Conservation (phyloP, 2,329 filamentous ascomycete genomes). For the Curvularia spicifera region DNA sequence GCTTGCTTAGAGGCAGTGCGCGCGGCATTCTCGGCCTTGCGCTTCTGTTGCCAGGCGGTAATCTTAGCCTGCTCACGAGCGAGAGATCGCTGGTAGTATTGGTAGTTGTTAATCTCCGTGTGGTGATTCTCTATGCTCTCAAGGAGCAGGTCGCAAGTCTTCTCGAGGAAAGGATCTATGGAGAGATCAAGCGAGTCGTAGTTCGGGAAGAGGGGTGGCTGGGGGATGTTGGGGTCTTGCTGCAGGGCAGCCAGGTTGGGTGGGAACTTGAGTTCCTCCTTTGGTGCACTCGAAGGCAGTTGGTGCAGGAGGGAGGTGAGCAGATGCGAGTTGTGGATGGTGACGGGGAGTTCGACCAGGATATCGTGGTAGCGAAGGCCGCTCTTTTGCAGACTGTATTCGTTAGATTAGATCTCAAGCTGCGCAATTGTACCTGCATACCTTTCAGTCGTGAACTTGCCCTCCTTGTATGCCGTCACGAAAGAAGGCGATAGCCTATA, state of each 20-base stretch:
- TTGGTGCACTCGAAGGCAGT: slow-evolving; percentile 71
- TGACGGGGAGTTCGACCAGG: slow-evolving; percentile 85
- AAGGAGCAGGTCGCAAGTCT: slow-evolving; percentile 94
- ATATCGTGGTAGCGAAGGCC: slow-evolving; percentile 94
- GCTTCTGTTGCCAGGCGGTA: slow-evolving; percentile 93
- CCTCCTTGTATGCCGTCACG: slow-evolving; percentile 92
- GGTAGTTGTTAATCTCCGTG: slow-evolving; percentile 98
- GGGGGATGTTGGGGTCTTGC: slow-evolving; percentile 64
- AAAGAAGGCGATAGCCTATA: slow-evolving; percentile 89
- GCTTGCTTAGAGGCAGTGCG: slow-evolving; percentile 86
- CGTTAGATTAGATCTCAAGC: slow-evolving; percentile 20
- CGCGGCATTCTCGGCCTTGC: slow-evolving; percentile 91
- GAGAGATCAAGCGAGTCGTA: slow-evolving; percentile 88
- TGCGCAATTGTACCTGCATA: slow-evolving; percentile 59
- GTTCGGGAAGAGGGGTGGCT: slow-evolving; percentile 78
- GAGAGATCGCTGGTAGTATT: slow-evolving; percentile 93
- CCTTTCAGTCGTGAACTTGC: slow-evolving; percentile 96
- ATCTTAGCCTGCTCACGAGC: slow-evolving; percentile 97
- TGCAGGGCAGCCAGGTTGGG: slow-evolving; percentile 79
- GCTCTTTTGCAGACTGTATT: slow-evolving; percentile 83
- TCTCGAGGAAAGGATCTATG: slow-evolving; percentile 97
- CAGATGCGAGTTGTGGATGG: slow-evolving; percentile 95
- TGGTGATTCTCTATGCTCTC: slow-evolving; percentile 98
- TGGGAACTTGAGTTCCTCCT: slow-evolving; percentile 75
- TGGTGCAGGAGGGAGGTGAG: slow-evolving; percentile 95